These are phyloP conservation scores for Blastomyces gilchristii DNA, from an alignment of 2,329 filamentous ascomycete species.

Conservation along the genomic window DNA sequence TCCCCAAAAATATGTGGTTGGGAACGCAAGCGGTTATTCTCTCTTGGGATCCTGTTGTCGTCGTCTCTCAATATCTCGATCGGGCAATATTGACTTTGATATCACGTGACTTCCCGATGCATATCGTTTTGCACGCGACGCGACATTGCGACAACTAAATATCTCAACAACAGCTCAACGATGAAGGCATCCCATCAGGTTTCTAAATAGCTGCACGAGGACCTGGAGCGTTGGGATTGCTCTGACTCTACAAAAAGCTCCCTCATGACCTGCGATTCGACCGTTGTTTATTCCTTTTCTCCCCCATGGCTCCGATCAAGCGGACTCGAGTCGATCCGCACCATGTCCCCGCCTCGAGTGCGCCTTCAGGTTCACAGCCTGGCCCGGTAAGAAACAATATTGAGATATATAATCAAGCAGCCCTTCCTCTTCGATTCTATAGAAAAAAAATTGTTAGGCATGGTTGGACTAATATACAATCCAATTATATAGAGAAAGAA, in stretches of 20 bases:
- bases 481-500: conserved; percentile 33
- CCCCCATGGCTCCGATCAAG: conserved; percentile 9
- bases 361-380: not conserved
- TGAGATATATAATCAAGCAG: not conserved
- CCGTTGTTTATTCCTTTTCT: not conserved
- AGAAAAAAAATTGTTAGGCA: not conserved
- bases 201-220: not conserved
- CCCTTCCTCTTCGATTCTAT: not conserved
- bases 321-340: conserved; percentile 4
- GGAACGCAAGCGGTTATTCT: too few species aligned
- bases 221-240: not conserved
- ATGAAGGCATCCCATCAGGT: not conserved
- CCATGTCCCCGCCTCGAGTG: not conserved
- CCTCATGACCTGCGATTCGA: not conserved
- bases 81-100: not conserved
- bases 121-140: not conserved
- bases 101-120: not conserved
- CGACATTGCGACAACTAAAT: not conserved
- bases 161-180: not conserved
- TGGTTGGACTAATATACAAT: not conserved
- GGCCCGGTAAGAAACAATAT: not conserved
- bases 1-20: not conserved
- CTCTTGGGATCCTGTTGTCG: too few species aligned
- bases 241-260: not conserved
- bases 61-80: not conserved